Evolutionary conservation across 768 basidiomycete genomes (phyloP).

Genomic region (Lyophyllum semitale): DNA sequence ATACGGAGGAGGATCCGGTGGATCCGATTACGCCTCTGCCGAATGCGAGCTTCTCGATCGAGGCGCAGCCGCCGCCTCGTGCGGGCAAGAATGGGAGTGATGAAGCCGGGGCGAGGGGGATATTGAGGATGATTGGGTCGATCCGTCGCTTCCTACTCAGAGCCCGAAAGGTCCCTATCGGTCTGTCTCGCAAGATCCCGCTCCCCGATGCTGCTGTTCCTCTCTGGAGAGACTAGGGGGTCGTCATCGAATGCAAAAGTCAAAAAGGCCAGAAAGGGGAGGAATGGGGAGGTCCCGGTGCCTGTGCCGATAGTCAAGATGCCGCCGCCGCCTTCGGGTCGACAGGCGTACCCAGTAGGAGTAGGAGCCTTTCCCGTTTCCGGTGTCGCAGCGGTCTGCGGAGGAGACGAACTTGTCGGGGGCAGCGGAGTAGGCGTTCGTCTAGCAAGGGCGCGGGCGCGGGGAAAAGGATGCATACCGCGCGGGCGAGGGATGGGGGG

Average conservation of each 20-base stretch:
- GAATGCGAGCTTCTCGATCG: slow-evolving; percentile 39
- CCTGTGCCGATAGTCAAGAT: slow-evolving; percentile 43
- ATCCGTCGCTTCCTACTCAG: slow-evolving; percentile 53
- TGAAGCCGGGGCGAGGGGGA: slow-evolving; percentile 45
- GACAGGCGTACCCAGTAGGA: slow-evolving; percentile 1
- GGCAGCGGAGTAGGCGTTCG: slow-evolving; percentile 18
- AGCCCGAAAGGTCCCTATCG: slow-evolving; percentile 13
- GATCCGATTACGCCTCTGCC: slow-evolving; percentile 73
- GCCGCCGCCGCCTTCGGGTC: slow-evolving; percentile 25
- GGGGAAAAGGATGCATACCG: slow-evolving; percentile 64
- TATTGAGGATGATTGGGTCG: slow-evolving; percentile 69
- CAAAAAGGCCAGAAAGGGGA: slow-evolving; percentile 31
- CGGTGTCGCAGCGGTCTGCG: slow-evolving; percentile 42
- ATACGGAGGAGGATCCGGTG: slow-evolving; percentile 73
- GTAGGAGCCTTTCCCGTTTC: slow-evolving; percentile 64
- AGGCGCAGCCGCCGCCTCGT: slow-evolving; percentile 17
- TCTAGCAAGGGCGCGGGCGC: slow-evolving; percentile 22
- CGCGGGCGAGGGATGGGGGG: slow-evolving; percentile 77
- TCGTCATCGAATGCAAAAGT: slow-evolving; percentile 18
- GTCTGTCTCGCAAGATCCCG: slow-evolving; percentile 3
- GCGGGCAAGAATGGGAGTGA: slow-evolving; percentile 27
- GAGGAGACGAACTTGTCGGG: slow-evolving; percentile 20
- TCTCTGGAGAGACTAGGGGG: slow-evolving; percentile 4
- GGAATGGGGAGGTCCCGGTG: slow-evolving; percentile 43
- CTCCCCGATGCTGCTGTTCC: slow-evolving; percentile 18